Evolutionary conservation across 2,329 filamentous ascomycete species (phyloP).

Genomic region (Penicillium capsulatum): DNA sequence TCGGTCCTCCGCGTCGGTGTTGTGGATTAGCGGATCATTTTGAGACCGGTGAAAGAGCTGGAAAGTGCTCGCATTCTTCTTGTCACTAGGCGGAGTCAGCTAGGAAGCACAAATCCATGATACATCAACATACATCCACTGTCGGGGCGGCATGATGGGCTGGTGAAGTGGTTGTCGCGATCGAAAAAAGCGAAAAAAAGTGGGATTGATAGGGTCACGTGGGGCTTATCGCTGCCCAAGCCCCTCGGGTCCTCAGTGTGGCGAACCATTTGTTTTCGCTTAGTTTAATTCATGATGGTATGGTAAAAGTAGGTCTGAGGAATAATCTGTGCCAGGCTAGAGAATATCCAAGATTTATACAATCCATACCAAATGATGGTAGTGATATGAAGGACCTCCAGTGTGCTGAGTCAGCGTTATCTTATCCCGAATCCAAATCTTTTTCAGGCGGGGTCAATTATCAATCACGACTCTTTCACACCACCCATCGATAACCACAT

Average conservation of each 20-base stretch:
- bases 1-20: constrained; percentile 81
- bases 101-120: not conserved
- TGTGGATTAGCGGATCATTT: constrained; percentile 95
- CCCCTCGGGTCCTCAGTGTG: constrained; percentile 20
- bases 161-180: constrained; percentile 6
- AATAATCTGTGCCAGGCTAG: too few relatives aligned
- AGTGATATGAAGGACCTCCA: too few relatives aligned
- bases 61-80: constrained; percentile 89
- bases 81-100: too few relatives aligned
- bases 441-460: constrained; percentile 28
- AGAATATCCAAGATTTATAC: too few relatives aligned
- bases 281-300: too few relatives aligned
- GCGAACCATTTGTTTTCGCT: too few relatives aligned
- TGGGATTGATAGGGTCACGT: constrained; percentile 31
- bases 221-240: constrained; percentile 28
- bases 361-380: too few relatives aligned
- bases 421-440: constrained; percentile 31
- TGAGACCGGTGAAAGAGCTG: constrained; percentile 92
- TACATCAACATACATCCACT: constrained; percentile 62
- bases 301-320: too few relatives aligned
- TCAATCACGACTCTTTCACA: constrained; percentile 11
- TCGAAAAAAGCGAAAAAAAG: constrained; percentile 26
- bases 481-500: constrained; percentile 10
- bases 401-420: constrained; percentile 26
- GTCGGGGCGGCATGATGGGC: constrained; percentile 66